phyloP scores from a whole-genome alignment of 2,329 filamentous ascomycete species.

The Botrytis medusae region DNA sequence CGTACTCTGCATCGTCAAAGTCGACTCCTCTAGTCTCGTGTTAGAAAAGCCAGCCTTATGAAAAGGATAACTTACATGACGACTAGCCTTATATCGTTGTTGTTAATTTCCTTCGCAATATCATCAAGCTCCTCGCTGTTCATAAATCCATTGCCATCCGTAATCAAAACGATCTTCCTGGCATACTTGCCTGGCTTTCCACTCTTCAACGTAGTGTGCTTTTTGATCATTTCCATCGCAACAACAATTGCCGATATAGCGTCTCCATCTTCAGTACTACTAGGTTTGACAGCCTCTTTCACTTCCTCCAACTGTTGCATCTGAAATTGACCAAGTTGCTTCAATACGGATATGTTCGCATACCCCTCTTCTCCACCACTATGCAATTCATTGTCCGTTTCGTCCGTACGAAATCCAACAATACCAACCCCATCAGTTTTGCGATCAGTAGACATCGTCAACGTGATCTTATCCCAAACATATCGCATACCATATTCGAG shows the following conservation, averaged over 20 bases:
- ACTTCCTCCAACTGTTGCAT: slow-evolving; percentile 71
- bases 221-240: slow-evolving; percentile 81
- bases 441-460: slow-evolving; percentile 64
- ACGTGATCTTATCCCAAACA: slow-evolving; percentile 89
- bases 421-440: slow-evolving; percentile 78
- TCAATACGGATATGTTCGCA: slow-evolving; percentile 77
- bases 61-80: slow-evolving; percentile 61
- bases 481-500: slow-evolving; percentile 89
- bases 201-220: slow-evolving; percentile 66
- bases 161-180: slow-evolving; percentile 79
- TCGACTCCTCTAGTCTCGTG: slow-evolving; percentile 69
- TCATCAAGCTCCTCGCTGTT: slow-evolving; percentile 66
- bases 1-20: slow-evolving; percentile 88
- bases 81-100: slow-evolving; percentile 73
- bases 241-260: slow-evolving; percentile 84
- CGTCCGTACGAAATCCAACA: slow-evolving; percentile 78
- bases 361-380: slow-evolving; percentile 63
- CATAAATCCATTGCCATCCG: slow-evolving; percentile 73
- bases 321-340: slow-evolving; percentile 58
- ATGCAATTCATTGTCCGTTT: slow-evolving; percentile 64
- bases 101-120: slow-evolving; percentile 72
- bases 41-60: slow-evolving; percentile 27
- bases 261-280: slow-evolving; percentile 69
- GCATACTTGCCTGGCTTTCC: slow-evolving; percentile 64
- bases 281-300: slow-evolving; percentile 63